Percentiles rank a stretch among this genome's conserved stretches.
These are phyloP conservation scores for Candida nonsorbophila DNA, from an alignment of 805 yeast genomes.

Conservation along the genomic window DNA sequence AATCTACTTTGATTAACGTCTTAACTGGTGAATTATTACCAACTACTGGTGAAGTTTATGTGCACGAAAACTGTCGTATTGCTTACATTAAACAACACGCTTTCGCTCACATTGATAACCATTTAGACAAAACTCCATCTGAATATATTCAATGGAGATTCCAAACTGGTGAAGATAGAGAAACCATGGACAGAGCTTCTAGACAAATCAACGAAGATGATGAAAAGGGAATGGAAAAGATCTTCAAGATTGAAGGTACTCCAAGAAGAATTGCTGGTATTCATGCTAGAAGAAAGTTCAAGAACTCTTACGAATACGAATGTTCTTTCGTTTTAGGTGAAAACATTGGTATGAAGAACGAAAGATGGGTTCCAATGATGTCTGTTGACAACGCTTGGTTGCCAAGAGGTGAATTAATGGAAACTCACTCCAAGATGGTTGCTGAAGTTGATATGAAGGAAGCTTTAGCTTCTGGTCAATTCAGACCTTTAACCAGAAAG, in stretches of 20 bases:
- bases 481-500: slow-evolving; percentile 99
- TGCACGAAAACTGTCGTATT: slow-evolving; percentile 99
- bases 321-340: slow-evolving; percentile 97
- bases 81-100: slow-evolving; percentile 99
- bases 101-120: slow-evolving; percentile 98
- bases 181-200: slow-evolving; percentile 99
- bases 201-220: slow-evolving; percentile 96
- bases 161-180: slow-evolving; percentile 99
- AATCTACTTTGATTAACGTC: slow-evolving; percentile 96
- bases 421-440: slow-evolving; percentile 94
- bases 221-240: slow-evolving; percentile 98
- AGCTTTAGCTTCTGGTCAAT: slow-evolving; percentile 99
- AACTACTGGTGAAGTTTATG: slow-evolving; percentile 97
- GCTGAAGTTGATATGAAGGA: slow-evolving; percentile 99
- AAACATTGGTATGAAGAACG: slow-evolving; percentile 97
- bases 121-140: slow-evolving; percentile 98
- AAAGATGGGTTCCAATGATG: slow-evolving; percentile 99
- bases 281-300: slow-evolving; percentile 98
- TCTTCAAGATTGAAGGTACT: slow-evolving; percentile 98
- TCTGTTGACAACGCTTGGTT: slow-evolving; percentile 99
- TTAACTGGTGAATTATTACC: slow-evolving; percentile 99
- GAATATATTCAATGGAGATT: slow-evolving; percentile 99
- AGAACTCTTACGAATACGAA: slow-evolving; percentile 99
- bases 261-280: slow-evolving; percentile 96
- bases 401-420: slow-evolving; percentile 93